Evolutionary conservation across 208 protist genomes (phyloP).

Genomic region (Trypanosoma brucei): DNA sequence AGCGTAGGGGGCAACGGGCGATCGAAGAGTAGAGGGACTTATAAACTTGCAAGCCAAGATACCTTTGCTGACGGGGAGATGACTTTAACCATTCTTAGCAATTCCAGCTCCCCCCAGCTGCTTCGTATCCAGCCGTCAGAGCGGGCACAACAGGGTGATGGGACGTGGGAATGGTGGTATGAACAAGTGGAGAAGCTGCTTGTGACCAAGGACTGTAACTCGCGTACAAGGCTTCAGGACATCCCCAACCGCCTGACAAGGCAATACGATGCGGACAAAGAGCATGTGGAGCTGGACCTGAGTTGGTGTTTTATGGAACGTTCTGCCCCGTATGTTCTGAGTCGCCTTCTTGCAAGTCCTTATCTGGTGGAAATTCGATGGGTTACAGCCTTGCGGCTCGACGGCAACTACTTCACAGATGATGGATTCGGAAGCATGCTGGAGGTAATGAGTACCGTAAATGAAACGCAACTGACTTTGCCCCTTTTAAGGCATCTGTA

Average conservation of each 20-base stretch:
- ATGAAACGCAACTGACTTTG: conserved; percentile 41
- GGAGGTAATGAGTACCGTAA: conserved; percentile 47
- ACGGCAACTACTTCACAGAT: conserved; percentile 82
- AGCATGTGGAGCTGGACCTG: conserved; percentile 64
- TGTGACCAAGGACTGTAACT: conserved; percentile 61
- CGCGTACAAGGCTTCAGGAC: conserved; percentile 52
- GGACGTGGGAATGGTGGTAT: conserved; percentile 76
- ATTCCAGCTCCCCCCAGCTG: conserved; percentile 53
- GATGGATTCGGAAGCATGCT: conserved; percentile 71
- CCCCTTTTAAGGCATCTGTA: conserved; percentile 69
- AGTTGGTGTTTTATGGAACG: conserved; percentile 75
- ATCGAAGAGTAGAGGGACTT: neutral
- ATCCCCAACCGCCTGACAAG: conserved; percentile 42
- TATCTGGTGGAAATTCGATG: conserved; percentile 52
- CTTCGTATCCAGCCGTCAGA: conserved; percentile 45
- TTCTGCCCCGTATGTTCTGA: conserved; percentile 68
- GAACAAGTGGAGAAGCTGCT: conserved; percentile 52
- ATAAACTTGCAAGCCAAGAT: neutral
- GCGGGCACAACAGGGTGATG: conserved; percentile 24
- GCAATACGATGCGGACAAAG: conserved; percentile 56
- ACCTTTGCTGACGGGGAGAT: neutral
- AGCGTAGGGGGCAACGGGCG: too few relatives aligned
- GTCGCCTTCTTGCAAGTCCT: conserved; percentile 48
- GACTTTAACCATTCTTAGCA: conserved; percentile 2
- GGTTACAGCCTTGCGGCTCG: conserved; percentile 72